Evolutionary conservation across 2,329 filamentous ascomycete genomes (phyloP).

Genomic region (Drechslerella dactyloides): DNA sequence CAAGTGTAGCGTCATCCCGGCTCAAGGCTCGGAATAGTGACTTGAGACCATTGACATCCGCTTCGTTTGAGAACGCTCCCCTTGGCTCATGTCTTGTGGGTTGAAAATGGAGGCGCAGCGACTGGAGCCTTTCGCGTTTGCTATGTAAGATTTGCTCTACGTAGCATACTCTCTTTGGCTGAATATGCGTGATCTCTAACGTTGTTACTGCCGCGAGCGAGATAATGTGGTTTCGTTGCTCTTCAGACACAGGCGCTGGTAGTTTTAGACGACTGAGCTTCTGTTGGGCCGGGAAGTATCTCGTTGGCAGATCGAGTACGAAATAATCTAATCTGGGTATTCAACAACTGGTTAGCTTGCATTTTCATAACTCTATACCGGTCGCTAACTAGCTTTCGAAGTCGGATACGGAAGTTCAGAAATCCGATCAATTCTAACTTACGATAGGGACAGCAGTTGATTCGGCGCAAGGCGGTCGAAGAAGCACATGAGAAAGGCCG

Average conservation of each 20-base stretch:
- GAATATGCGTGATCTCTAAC: slow-evolving; percentile 1
- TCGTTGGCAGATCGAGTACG: neutral
- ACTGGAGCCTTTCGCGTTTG: slow-evolving; percentile 1
- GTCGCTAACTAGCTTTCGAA: too few relatives aligned
- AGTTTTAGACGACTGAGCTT: neutral
- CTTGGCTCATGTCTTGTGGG: neutral
- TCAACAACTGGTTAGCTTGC: neutral
- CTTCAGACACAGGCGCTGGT: neutral
- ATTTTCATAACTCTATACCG: too few relatives aligned
- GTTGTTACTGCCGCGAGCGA: neutral
- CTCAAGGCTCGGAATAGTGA: neutral
- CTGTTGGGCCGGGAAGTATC: neutral
- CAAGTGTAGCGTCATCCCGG: neutral
- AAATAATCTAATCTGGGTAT: neutral
- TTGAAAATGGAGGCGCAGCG: slow-evolving; percentile 4
- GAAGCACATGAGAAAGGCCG: neutral
- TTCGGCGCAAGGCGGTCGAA: neutral
- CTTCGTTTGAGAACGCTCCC: neutral
- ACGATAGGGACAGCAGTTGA: neutral
- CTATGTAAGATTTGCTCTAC: neutral
- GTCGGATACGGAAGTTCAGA: neutral
- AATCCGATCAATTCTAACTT: neutral
- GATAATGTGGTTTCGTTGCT: neutral
- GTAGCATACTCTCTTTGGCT: neutral
- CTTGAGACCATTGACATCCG: neutral